Conservation (phyloP, 2,329 filamentous ascomycete genomes). For the Neonectria coccinea region DNA sequence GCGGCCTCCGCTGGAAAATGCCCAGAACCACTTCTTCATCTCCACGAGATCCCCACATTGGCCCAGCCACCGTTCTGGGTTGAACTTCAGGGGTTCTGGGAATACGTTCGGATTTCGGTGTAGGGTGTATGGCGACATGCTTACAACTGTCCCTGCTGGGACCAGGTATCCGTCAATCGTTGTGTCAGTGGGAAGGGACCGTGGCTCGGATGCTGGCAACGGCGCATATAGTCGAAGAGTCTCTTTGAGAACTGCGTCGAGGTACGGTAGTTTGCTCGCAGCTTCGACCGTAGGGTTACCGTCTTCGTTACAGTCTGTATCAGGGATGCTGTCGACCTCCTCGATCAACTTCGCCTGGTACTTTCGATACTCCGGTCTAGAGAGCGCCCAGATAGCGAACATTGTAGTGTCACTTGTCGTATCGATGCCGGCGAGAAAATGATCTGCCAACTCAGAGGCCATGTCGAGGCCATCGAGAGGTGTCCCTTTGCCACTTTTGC, state of each 20-base stretch:
- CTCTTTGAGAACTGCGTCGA: slow-evolving; percentile 64
- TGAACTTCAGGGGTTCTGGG: slow-evolving; percentile 38
- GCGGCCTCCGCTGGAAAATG: slow-evolving; percentile 40
- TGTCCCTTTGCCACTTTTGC: slow-evolving; percentile 41
- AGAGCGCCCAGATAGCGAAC: slow-evolving; percentile 63
- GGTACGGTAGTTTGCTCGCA: slow-evolving; percentile 55
- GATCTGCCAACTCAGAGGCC: slow-evolving; percentile 65
- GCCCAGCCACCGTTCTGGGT: slow-evolving; percentile 46
- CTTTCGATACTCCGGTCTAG: slow-evolving; percentile 53
- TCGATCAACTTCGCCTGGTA: slow-evolving; percentile 59
- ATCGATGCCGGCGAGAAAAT: slow-evolving; percentile 65
- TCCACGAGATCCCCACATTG: slow-evolving; percentile 24
- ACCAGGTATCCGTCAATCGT: slow-evolving; percentile 42
- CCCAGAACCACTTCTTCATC: slow-evolving; percentile 43
- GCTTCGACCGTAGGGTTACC: slow-evolving; percentile 50
- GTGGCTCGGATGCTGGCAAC: slow-evolving; percentile 63
- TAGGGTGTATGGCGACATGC: slow-evolving; percentile 45
- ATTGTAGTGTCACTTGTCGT: slow-evolving; percentile 65
- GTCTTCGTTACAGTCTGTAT: slow-evolving; percentile 33
- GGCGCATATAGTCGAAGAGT: slow-evolving; percentile 62
- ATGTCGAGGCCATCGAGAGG: slow-evolving; percentile 58
- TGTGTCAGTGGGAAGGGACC: slow-evolving; percentile 45
- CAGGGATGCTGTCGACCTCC: slow-evolving; percentile 53
- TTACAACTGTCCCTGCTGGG: slow-evolving; percentile 41
- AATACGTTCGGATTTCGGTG: slow-evolving; percentile 44